Evolutionary conservation across 2,329 filamentous ascomycete genomes (phyloP).

Genomic region (Cryphonectria carpinicola): DNA sequence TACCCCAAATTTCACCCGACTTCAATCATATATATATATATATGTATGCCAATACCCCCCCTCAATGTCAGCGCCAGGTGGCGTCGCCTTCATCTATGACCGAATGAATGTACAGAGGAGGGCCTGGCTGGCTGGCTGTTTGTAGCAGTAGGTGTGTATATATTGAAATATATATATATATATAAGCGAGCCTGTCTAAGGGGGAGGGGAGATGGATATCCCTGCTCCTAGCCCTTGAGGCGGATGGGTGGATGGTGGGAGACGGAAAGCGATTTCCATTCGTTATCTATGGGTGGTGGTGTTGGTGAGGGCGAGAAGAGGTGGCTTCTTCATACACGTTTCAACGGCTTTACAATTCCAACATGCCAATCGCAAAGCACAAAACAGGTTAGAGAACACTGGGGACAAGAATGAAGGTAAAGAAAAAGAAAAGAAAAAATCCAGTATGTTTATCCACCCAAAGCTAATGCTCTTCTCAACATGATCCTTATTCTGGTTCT

Average conservation of each 20-base stretch:
- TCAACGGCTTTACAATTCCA: background rate
- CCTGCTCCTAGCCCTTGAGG: background rate
- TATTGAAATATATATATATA: no score
- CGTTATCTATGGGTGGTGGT: background rate
- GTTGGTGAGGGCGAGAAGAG: background rate
- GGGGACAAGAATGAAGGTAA: background rate
- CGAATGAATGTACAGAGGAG: background rate
- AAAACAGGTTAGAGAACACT: background rate
- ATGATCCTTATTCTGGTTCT: slow-evolving; percentile 1
- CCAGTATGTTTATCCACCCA: background rate
- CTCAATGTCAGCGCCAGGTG: no score
- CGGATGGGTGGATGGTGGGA: background rate
- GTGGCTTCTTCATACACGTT: background rate
- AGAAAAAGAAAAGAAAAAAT: background rate
- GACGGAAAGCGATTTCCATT: background rate
- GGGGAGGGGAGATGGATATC: background rate
- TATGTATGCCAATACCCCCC: no score
- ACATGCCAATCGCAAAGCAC: background rate
- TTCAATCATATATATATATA: no score
- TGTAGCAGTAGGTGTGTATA: no score
- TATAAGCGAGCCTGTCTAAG: no score
- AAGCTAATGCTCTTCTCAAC: slow-evolving; percentile 3
- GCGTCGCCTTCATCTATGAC: no score
- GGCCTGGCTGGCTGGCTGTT: no score
- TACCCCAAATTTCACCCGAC: no score